phyloP scores from a whole-genome alignment of 305 asterid species.

The Fraxinus greggii region DNA sequence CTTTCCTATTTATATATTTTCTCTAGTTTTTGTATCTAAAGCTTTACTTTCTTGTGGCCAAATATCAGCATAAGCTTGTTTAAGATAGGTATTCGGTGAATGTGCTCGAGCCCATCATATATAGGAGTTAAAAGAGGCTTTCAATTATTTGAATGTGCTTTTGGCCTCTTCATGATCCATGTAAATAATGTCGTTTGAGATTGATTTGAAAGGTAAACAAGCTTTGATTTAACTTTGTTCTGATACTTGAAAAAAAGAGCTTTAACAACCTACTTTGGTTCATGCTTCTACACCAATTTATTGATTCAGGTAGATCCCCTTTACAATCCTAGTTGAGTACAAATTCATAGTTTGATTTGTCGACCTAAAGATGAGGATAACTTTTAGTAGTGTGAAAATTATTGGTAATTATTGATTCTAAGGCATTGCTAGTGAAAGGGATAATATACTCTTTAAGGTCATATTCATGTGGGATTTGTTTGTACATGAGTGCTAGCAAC shows the following conservation, averaged over 20 bases:
- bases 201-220: neutral
- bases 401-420: neutral
- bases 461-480: neutral
- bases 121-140: neutral
- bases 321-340: neutral
- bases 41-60: neutral
- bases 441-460: neutral
- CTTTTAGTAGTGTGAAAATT: neutral
- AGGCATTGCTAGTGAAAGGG: neutral
- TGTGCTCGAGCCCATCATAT: neutral
- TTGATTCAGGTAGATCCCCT: neutral
- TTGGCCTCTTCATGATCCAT: neutral
- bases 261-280: neutral
- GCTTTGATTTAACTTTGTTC: neutral
- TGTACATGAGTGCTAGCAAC: neutral
- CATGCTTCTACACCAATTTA: neutral
- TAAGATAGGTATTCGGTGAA: neutral
- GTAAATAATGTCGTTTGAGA: neutral
- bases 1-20: neutral
- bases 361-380: neutral
- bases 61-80: neutral
- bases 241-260: neutral
- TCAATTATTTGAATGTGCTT: neutral
- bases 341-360: neutral
- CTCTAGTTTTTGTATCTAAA: neutral